phyloP scores from a whole-genome alignment of 768 basidiomycete genomes.

The Cytidiella melzeri region DNA sequence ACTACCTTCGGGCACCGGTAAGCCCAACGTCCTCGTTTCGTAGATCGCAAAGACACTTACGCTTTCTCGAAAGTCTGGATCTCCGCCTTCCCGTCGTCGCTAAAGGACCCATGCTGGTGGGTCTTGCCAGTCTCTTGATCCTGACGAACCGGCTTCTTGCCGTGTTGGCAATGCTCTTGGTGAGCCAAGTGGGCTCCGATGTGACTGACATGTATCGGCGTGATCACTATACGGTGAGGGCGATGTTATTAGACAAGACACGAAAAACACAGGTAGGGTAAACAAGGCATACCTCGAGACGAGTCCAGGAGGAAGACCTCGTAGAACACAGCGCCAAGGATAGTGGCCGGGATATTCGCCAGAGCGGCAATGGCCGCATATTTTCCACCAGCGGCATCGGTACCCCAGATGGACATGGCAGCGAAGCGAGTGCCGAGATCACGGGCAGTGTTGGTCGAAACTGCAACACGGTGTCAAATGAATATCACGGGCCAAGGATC shows the following conservation, averaged over 20 bases:
- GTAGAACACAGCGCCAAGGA: conserved; percentile 48
- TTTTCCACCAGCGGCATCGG: conserved; percentile 39
- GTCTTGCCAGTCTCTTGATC: no score
- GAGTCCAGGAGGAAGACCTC: conserved; percentile 54
- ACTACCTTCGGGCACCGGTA: no score
- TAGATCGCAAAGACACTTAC: no score
- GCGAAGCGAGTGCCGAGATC: conserved; percentile 63
- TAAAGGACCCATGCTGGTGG: no score
- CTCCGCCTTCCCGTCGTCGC: background rate
- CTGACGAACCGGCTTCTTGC: background rate
- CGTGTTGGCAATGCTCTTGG: conserved; percentile 17
- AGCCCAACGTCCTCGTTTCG: no score
- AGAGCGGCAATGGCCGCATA: conserved; percentile 62
- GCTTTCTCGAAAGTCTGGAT: conserved; percentile 6
- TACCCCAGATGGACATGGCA: conserved; percentile 57
- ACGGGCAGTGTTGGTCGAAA: conserved; percentile 62
- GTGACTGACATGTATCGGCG: conserved; percentile 14
- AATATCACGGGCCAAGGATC: background rate
- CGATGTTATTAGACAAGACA: background rate
- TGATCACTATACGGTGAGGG: conserved; percentile 13
- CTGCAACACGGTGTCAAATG: conserved; percentile 21
- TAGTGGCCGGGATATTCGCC: conserved; percentile 59
- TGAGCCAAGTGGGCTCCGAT: conserved; percentile 20
- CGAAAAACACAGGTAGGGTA: background rate
- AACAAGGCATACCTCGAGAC: conserved; percentile 39